Percentiles rank a stretch among this genome's conserved stretches.
These are phyloP conservation scores for Cryptosporidium ryanae DNA, from an alignment of 169 alveolate genomes.

Conservation along the genomic window DNA sequence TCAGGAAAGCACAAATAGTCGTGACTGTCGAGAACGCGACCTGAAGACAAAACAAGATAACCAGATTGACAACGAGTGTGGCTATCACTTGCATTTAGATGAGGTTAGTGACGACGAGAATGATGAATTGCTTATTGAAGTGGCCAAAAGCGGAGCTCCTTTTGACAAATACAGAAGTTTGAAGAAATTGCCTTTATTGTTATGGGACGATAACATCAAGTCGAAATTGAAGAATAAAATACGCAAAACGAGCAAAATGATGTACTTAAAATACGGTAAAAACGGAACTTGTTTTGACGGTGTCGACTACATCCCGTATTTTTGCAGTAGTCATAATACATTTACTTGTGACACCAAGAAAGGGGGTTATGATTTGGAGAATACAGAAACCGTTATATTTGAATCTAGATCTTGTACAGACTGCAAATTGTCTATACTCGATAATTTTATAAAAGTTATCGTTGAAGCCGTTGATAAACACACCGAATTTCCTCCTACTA, in stretches of 20 bases:
- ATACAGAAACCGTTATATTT: not conserved
- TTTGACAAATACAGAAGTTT: too few relatives aligned
- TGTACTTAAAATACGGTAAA: conserved; percentile 51
- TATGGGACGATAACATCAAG: too few relatives aligned
- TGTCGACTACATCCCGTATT: conserved; percentile 21
- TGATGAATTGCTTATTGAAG: too few relatives aligned
- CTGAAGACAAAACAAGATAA: too few relatives aligned
- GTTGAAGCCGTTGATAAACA: conserved; percentile 17
- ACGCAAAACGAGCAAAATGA: not conserved
- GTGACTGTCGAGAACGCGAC: too few relatives aligned
- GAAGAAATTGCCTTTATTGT: too few relatives aligned
- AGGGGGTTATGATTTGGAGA: not conserved
- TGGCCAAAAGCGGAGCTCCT: too few relatives aligned
- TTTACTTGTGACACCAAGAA: not conserved
- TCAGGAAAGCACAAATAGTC: too few relatives aligned
- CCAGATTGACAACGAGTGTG: too few relatives aligned
- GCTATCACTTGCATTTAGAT: too few relatives aligned
- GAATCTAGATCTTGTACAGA: conserved; percentile 3
- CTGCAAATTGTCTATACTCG: conserved; percentile 11
- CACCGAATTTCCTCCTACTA: conserved; percentile 55
- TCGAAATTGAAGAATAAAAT: too few relatives aligned
- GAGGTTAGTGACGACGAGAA: too few relatives aligned
- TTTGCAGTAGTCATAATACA: conserved; percentile 12
- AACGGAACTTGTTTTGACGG: conserved; percentile 8
- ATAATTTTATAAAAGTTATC: conserved; percentile 30